These are phyloP conservation scores for Acanthamoeba castellanii DNA, from an alignment of 208 protist species.

Conservation along the genomic window DNA sequence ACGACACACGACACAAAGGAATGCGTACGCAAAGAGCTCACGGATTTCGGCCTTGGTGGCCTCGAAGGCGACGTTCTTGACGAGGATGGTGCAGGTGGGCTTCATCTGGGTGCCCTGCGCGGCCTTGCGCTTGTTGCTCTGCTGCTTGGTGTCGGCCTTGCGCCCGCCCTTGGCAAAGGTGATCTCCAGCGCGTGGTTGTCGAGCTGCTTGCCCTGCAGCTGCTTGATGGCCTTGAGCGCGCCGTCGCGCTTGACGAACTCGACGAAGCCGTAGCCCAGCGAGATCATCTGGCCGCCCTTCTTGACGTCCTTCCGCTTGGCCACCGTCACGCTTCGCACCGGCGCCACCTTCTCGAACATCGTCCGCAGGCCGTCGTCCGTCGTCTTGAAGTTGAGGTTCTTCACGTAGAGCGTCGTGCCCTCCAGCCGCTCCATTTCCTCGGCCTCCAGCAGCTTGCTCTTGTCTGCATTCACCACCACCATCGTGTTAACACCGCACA, in stretches of 20 bases:
- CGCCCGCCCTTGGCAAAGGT: neutral
- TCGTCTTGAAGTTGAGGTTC: slow-evolving; percentile 94
- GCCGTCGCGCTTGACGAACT: slow-evolving; percentile 89
- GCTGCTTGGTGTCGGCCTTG: slow-evolving; percentile 10
- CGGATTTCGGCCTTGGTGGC: slow-evolving; percentile 96
- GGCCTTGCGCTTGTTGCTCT: neutral
- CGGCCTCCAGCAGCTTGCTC: slow-evolving; percentile 21
- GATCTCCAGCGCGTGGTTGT: neutral
- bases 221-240: slow-evolving; percentile 86
- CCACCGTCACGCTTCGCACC: slow-evolving; percentile 75
- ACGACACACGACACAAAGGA: too few species aligned
- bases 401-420: slow-evolving; percentile 92
- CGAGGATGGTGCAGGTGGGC: slow-evolving; percentile 93
- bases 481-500: neutral
- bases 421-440: slow-evolving; percentile 39
- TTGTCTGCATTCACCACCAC: neutral
- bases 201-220: slow-evolving; percentile 1
- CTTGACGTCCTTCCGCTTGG: slow-evolving; percentile 87
- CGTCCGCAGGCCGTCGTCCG: slow-evolving; percentile 86
- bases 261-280: slow-evolving; percentile 96
- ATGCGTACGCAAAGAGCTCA: slow-evolving; percentile 93
- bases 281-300: slow-evolving; percentile 85
- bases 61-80: slow-evolving; percentile 99
- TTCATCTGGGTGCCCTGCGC: neutral
- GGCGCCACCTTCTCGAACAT: slow-evolving; percentile 78